Conservation (phyloP, 768 basidiomycete species). For the Lactifluus piperatus region DNA sequence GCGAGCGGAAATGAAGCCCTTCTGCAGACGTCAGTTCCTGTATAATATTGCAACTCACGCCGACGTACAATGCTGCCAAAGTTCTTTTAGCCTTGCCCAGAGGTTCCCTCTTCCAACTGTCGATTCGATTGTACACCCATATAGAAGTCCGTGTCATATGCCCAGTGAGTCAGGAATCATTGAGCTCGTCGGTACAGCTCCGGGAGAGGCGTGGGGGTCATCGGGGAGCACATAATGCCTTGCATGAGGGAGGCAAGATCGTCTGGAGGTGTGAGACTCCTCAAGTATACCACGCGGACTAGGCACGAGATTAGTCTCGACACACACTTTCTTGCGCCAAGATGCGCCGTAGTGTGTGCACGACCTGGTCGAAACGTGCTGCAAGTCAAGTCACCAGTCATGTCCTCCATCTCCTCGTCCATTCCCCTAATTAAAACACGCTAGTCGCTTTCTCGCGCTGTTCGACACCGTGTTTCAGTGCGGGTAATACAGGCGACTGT, state of each 20-base stretch:
- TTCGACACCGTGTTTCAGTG: background rate
- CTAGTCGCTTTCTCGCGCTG: background rate
- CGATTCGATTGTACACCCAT: conserved; percentile 1
- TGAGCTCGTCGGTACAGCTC: background rate
- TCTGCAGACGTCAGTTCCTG: conserved; percentile 9
- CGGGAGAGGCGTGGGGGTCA: background rate
- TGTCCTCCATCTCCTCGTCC: background rate
- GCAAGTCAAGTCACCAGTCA: background rate
- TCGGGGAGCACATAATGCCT: background rate
- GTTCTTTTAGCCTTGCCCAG: background rate
- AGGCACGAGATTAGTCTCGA: background rate
- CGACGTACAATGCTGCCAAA: background rate
- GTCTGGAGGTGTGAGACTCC: background rate
- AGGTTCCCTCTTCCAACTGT: background rate
- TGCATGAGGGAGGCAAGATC: conserved; percentile 6
- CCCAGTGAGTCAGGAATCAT: background rate
- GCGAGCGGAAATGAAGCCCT: conserved; percentile 15
- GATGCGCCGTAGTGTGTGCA: conserved; percentile 3
- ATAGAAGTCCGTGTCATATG: background rate
- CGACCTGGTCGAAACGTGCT: background rate
- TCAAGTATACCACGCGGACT: conserved; percentile 6
- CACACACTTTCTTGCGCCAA: conserved; percentile 2
- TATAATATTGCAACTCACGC: background rate
- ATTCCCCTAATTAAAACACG: background rate
- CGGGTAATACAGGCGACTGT: background rate